A percentile compares a stretch with the other conserved stretches of the same genome.
Conservation (phyloP, 2,329 filamentous ascomycete genomes). For the Ophiostoma sp. region DNA sequence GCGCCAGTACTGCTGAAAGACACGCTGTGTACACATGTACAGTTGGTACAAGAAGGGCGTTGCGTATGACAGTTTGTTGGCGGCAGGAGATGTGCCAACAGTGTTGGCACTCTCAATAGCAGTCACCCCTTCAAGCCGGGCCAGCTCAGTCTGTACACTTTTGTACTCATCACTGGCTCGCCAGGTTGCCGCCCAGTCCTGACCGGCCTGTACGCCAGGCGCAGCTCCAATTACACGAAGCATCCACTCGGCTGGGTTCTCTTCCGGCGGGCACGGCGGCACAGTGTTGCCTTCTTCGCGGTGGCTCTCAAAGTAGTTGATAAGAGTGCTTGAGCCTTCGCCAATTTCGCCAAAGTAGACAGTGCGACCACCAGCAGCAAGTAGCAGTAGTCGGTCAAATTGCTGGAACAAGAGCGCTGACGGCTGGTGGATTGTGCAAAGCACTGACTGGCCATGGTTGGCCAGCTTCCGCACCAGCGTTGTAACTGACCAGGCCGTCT, state of each 20-base stretch:
- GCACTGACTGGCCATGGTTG: constrained; percentile 30
- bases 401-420: constrained; percentile 26
- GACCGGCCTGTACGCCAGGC: constrained; percentile 52
- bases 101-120: not conserved
- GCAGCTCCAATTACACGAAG: constrained; percentile 57
- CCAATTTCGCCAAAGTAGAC: constrained; percentile 75
- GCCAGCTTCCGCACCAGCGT: constrained; percentile 58
- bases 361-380: constrained; percentile 69
- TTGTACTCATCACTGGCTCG: constrained; percentile 49
- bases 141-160: constrained; percentile 63
- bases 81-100: not conserved
- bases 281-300: constrained; percentile 43
- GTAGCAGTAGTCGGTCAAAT: constrained; percentile 58
- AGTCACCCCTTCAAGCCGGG: constrained; percentile 27
- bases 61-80: constrained; percentile 48
- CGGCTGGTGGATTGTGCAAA: constrained; percentile 31
- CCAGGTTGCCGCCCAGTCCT: constrained; percentile 54
- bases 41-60: constrained; percentile 60
- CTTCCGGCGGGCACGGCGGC: constrained; percentile 53
- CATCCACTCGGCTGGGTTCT: constrained; percentile 84
- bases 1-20: constrained; percentile 75
- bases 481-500: constrained; percentile 60
- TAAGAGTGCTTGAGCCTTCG: constrained; percentile 47
- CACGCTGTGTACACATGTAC: constrained; percentile 54
- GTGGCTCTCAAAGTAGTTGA: constrained; percentile 68